Evolutionary conservation across 495 filamentous ascomycete species (phyloP), one percentile per base, ranked within the genome.

Genomic region (Aspergillus hancockii): DNA sequence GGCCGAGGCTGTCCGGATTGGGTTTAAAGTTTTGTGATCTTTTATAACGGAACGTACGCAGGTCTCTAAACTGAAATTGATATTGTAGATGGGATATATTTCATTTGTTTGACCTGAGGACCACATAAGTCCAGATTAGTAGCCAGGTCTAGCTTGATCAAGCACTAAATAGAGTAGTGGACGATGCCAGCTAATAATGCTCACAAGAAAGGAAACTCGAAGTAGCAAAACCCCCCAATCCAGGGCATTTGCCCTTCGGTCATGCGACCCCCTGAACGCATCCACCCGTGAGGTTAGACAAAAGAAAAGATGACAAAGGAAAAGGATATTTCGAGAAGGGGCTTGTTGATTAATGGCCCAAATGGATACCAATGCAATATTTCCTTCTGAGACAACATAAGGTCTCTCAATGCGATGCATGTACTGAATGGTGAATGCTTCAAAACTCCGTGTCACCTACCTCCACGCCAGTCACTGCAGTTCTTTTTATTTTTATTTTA

Each of bases 211-310:
- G 56, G 49, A 52, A 52, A 52, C 7, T 55, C 16, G 16, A 51
- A 58, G 47, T 30, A 36, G 49, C 43, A 49, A 49, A 41, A 49
- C 55, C 50, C 41, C 56, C 59, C 63, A 59, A 54, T 55, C 62
- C 53, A 59, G 60, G 58, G 60, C 52, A 62, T 46, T 59, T 53
- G 58, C 49, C 58, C 12, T 59, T 59, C 7, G 34, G 59, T 67
- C 59, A 59, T 62, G 57, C 47, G 53, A 56, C 63, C 54, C 41
- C 12, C 21, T 22, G 31, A 57, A 61, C 23, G 18, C 49, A 31
- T 52, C 49, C 49, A 30, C 52, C 52, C 34, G 16, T 28, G 23
- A 66, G 43, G 54, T 55, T 36, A 36, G 13, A 36, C 40, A 43
- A 43, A 47, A 23, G 19, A 47, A 47, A 47, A 47, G 49, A 21